Conservation (phyloP, 169 alveolate genomes). For the Toxoplasma gondii region DNA sequence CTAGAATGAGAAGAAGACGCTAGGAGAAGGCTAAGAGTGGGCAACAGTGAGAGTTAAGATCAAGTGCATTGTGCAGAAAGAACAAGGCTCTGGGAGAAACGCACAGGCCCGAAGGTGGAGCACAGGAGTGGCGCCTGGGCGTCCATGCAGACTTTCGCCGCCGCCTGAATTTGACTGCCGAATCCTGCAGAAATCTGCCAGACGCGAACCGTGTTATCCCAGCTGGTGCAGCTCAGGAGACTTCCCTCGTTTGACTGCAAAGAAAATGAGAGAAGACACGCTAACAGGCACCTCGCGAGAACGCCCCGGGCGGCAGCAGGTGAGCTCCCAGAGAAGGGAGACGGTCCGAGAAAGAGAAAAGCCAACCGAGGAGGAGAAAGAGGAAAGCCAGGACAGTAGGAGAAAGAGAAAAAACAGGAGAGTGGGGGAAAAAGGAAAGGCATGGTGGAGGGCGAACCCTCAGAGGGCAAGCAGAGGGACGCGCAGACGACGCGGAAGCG, state of each 20-base stretch:
- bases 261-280: background rate
- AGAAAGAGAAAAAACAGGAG: background rate
- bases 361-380: background rate
- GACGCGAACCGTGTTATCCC: conserved; percentile 68
- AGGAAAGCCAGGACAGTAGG: background rate
- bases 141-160: conserved; percentile 42
- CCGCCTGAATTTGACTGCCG: background rate
- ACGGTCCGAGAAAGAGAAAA: background rate
- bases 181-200: conserved; percentile 46
- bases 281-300: background rate
- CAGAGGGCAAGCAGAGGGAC: too few species aligned
- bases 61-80: too few species aligned
- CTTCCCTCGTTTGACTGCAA: conserved; percentile 51
- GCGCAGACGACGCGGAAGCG: too few species aligned
- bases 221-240: conserved; percentile 60
- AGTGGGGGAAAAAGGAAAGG: too few species aligned
- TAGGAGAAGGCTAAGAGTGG: too few species aligned
- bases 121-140: conserved; percentile 58
- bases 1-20: too few species aligned
- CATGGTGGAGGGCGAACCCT: too few species aligned
- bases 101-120: conserved; percentile 61
- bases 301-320: background rate
- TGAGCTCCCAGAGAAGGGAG: background rate
- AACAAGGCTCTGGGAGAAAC: conserved; percentile 9
- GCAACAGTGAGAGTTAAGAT: too few species aligned